These are phyloP conservation scores for Grigorovia jiainica DNA, from an alignment of 805 yeast genomes.

Conservation along the genomic window DNA sequence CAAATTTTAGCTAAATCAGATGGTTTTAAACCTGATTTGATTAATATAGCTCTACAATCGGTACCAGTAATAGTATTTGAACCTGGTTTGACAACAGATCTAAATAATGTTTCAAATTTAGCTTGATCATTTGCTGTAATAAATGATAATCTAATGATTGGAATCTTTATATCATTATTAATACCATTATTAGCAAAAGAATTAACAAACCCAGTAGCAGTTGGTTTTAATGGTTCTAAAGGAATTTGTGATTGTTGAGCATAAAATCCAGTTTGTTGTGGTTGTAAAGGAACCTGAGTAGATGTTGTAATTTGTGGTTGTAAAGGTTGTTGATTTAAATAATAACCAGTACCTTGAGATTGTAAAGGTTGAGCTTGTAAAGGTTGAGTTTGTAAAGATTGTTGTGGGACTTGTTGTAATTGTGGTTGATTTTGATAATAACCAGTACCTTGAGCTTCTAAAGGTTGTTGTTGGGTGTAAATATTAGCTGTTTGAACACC, in stretches of 20 bases:
- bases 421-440: slow-evolving; percentile 26
- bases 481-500: not conserved
- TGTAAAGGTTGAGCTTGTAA: slow-evolving; percentile 10
- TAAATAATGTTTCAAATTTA: slow-evolving; percentile 75
- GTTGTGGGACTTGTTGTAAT: slow-evolving; percentile 9
- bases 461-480: slow-evolving; percentile 7
- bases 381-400: not conserved
- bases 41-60: slow-evolving; percentile 66
- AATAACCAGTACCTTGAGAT: slow-evolving; percentile 36
- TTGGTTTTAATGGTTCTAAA: slow-evolving; percentile 30
- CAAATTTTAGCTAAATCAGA: slow-evolving; percentile 75
- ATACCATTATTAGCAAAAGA: slow-evolving; percentile 37
- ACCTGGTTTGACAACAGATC: slow-evolving; percentile 58
- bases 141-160: slow-evolving; percentile 71
- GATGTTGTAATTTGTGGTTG: slow-evolving; percentile 12
- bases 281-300: slow-evolving; percentile 16
- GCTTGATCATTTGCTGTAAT: slow-evolving; percentile 78
- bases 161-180: slow-evolving; percentile 54
- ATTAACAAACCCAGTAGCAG: slow-evolving; percentile 40
- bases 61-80: slow-evolving; percentile 51
- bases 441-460: slow-evolving; percentile 34
- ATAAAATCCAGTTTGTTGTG: slow-evolving; percentile 39
- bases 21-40: slow-evolving; percentile 72
- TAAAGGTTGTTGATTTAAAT: slow-evolving; percentile 16
- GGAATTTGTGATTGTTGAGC: slow-evolving; percentile 27